Evolutionary conservation across 768 basidiomycete species (phyloP), one percentile per base, ranked within the genome.

Genomic region (Podaxis carcinomalis): DNA sequence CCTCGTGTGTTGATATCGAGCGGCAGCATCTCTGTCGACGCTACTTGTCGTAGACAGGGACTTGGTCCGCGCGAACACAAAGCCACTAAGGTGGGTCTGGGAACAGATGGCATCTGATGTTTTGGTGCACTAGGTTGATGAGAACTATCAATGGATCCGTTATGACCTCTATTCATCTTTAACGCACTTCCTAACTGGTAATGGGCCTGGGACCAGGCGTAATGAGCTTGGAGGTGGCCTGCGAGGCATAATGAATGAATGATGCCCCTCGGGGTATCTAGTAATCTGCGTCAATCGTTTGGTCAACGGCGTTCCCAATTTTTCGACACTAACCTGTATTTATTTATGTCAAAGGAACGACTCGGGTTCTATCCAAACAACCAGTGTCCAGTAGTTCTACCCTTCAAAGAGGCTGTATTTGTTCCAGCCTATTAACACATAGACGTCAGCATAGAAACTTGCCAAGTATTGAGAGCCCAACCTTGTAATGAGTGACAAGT

Each of bases 191-290:
- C 87, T 80, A n/a, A 81, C 69, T 2, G 88, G 87, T 27, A 82
- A 78, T 4, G 88, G 88, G 13, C 88, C 89, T 39, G 75, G 71
- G 59, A 80, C 72, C 59, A 91, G 81, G 51, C 77, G 82, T 62
- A 92, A 83, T 28, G 87, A 78, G 47, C 83, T 79, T 4, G 90
- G 90, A 1, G 90, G 85, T 32, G 82, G 75, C 32, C 90, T 86
- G 67, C 89, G 86, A 56, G 82, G 80, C 88, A 90, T 90, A 42
- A 50, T 44, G 62, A 57, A 10, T 27, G 40, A 16, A 9, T 35
- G 21, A 40, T 21, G 44, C 44, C 5, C 42, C 42, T 44, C n/a
- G 42, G 35, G 39, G 47, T 63, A 51, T 49, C 21, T 27, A 61
- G 27, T 35, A 49, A 54, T 42, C 7, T 59, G 37, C 21, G 35